These are phyloP conservation scores for Microthyrium microscopicum DNA, from an alignment of 2,329 filamentous ascomycete genomes.

Conservation along the genomic window DNA sequence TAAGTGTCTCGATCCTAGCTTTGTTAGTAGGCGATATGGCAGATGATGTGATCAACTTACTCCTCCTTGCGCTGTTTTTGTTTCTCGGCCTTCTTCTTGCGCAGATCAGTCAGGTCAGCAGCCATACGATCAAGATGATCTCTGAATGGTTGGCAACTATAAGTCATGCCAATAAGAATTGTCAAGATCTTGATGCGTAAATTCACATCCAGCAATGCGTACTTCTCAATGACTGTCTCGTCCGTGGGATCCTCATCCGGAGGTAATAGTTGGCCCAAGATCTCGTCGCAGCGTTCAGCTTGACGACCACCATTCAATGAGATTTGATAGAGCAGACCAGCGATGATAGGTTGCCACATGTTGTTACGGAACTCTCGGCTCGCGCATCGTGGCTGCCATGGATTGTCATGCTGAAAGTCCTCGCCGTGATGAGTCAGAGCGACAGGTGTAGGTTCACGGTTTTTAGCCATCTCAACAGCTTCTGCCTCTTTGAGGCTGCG, in stretches of 20 bases:
- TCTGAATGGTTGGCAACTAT: constrained; percentile 72
- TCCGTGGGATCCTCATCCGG: constrained; percentile 56
- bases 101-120: constrained; percentile 82
- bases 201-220: constrained; percentile 66
- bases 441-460: constrained; percentile 22
- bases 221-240: constrained; percentile 57
- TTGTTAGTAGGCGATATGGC: neutral
- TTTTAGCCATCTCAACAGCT: constrained; percentile 44
- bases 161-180: constrained; percentile 69
- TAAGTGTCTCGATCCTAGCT: constrained; percentile 51
- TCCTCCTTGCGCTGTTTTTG: constrained; percentile 57
- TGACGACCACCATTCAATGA: constrained; percentile 45
- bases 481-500: constrained; percentile 75
- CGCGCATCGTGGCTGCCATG: constrained; percentile 73
- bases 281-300: constrained; percentile 56
- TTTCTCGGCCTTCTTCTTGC: constrained; percentile 89
- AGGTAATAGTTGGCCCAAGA: constrained; percentile 69
- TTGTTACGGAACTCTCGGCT: constrained; percentile 75
- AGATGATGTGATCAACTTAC: constrained; percentile 23
- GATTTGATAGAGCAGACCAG: constrained; percentile 71
- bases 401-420: constrained; percentile 54
- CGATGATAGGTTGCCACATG: constrained; percentile 80
- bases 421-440: constrained; percentile 45
- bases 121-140: constrained; percentile 84
- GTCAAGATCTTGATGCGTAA: constrained; percentile 64